Conservation (phyloP, 1,284 basidiomycete species). For the Ceratobasidium sp. region DNA sequence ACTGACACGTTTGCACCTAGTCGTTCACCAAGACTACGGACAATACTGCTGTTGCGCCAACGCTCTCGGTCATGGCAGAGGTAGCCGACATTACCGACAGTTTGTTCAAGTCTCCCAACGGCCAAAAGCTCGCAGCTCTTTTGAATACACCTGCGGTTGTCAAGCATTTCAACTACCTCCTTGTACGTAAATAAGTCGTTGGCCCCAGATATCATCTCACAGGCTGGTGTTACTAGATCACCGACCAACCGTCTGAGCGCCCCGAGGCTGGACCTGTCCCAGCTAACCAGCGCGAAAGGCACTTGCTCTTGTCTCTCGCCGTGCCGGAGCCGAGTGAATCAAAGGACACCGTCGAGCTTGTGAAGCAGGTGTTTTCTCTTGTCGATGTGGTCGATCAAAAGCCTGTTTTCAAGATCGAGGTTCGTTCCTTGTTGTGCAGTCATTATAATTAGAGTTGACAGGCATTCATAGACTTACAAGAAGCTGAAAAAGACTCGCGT, state of each 20-base stretch:
- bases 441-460: neutral
- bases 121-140: conserved; percentile 61
- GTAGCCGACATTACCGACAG: conserved; percentile 81
- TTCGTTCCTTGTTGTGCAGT: conserved; percentile 38
- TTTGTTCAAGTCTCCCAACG: conserved; percentile 68
- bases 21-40: conserved; percentile 78
- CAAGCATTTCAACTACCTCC: conserved; percentile 78
- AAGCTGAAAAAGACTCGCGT: conserved; percentile 77
- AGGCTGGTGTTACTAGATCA: conserved; percentile 57
- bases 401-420: conserved; percentile 70
- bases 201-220: conserved; percentile 1
- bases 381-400: conserved; percentile 68
- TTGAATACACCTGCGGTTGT: conserved; percentile 69
- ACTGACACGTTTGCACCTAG: conserved; percentile 14
- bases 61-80: conserved; percentile 78
- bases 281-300: conserved; percentile 64
- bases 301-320: conserved; percentile 70
- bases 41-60: conserved; percentile 61
- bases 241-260: conserved; percentile 79
- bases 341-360: conserved; percentile 62
- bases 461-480: conserved; percentile 57
- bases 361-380: conserved; percentile 73
- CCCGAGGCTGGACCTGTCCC: conserved; percentile 59
- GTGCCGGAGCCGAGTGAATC: conserved; percentile 61
- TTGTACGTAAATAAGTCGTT: conserved; percentile 51